phyloP scores from a whole-genome alignment of 208 protist species.

The Crithidia thermophila region DNA sequence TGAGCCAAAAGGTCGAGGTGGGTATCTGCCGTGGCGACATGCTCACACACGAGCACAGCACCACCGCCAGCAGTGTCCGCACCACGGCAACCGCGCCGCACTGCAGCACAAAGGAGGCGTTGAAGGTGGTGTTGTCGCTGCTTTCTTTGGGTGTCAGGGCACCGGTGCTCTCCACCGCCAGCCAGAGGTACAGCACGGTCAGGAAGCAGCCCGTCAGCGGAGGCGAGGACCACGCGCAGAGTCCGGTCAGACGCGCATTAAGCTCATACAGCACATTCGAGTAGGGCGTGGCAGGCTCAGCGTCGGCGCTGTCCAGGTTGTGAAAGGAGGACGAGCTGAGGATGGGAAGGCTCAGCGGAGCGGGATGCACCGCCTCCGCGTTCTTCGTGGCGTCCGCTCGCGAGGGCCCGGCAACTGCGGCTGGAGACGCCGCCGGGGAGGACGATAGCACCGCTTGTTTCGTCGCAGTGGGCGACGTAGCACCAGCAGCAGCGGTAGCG shows the following conservation, averaged over 20 bases:
- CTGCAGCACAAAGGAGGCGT: neutral
- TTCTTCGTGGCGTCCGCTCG: neutral
- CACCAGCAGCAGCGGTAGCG: neutral
- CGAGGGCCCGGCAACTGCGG: too few species aligned
- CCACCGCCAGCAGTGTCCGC: constrained; percentile 7
- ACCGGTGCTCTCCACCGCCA: constrained; percentile 4
- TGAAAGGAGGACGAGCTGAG: neutral
- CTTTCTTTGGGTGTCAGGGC: neutral
- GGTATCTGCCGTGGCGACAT: neutral
- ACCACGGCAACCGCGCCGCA: constrained; percentile 3
- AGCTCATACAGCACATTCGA: constrained; percentile 19
- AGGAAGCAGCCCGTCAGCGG: constrained; percentile 11
- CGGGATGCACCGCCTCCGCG: neutral
- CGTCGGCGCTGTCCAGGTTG: constrained; percentile 6
- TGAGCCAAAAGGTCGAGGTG: neutral
- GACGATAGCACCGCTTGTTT: neutral
- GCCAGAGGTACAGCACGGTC: constrained; percentile 6
- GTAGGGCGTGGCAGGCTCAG: constrained; percentile 3
- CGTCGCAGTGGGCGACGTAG: neutral
- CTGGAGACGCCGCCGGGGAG: neutral
- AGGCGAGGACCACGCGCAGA: constrained; percentile 12
- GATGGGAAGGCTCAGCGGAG: neutral
- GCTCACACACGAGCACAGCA: constrained; percentile 13
- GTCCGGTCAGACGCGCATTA: constrained; percentile 13
- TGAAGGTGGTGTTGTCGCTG: neutral